Conservation (phyloP, 805 yeast genomes). For the Zygotorulaspora sp. region DNA sequence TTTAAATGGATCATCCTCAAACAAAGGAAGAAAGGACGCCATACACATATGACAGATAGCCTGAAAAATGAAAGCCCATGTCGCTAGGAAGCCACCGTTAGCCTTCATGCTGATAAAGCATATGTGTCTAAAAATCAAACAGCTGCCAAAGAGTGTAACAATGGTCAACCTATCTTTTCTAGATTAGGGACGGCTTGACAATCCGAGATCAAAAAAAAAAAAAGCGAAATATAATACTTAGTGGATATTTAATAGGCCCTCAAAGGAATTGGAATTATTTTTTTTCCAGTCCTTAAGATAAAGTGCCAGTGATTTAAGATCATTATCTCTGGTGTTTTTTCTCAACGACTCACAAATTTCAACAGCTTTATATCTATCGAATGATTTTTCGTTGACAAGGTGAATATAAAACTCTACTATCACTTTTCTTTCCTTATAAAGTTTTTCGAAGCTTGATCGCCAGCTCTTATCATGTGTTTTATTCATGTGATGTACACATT, state of each 20-base stretch:
- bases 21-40: constrained; percentile 18
- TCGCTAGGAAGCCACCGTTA: too few relatives aligned
- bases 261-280: constrained; percentile 16
- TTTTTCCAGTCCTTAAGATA: constrained; percentile 25
- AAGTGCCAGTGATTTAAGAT: constrained; percentile 16
- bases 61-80: too few relatives aligned
- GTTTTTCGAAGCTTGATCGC: constrained; percentile 22
- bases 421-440: constrained; percentile 29
- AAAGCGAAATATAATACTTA: too few relatives aligned
- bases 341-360: constrained; percentile 22
- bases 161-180: too few relatives aligned
- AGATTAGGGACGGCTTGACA: too few relatives aligned
- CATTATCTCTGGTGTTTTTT: constrained; percentile 6
- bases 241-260: constrained; percentile 7
- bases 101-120: too few relatives aligned
- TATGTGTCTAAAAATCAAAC: too few relatives aligned
- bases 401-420: constrained; percentile 32
- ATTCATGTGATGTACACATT: constrained; percentile 34
- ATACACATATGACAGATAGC: too few relatives aligned
- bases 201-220: too few relatives aligned
- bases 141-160: too few relatives aligned
- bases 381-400: constrained; percentile 23
- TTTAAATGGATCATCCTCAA: constrained; percentile 20
- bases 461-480: constrained; percentile 27
- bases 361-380: constrained; percentile 28